Conservation (phyloP, 331 rosid genomes). For the Cydonia oblonga region DNA sequence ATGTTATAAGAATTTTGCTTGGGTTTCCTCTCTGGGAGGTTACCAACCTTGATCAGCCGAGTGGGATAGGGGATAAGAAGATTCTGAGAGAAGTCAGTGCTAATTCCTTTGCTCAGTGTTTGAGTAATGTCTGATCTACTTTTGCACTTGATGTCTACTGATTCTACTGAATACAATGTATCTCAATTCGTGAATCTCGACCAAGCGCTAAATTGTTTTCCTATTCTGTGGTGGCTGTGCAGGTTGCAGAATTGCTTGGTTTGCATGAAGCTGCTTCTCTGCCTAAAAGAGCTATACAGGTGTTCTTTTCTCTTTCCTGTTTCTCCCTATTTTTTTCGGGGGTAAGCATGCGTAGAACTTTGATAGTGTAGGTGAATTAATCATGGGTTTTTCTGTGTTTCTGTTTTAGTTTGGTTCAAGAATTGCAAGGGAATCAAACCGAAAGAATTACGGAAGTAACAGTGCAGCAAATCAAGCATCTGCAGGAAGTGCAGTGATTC, state of each 20-base stretch:
- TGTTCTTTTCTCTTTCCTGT: slow-evolving; percentile 8
- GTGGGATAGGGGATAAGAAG: slow-evolving; percentile 82
- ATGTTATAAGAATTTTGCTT: slow-evolving; percentile 59
- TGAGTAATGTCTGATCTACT: neutral
- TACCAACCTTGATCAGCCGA: slow-evolving; percentile 79
- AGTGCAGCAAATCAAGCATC: slow-evolving; percentile 95
- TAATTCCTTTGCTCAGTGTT: slow-evolving; percentile 10
- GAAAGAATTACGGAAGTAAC: slow-evolving; percentile 32
- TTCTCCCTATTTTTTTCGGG: neutral
- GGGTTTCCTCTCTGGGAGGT: slow-evolving; percentile 78
- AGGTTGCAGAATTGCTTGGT: slow-evolving; percentile 88
- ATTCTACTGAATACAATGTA: neutral
- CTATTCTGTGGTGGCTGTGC: slow-evolving; percentile 12
- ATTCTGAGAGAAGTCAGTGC: slow-evolving; percentile 71
- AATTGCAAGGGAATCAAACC: slow-evolving; percentile 86
- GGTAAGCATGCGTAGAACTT: neutral
- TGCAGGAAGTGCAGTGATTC: slow-evolving; percentile 77
- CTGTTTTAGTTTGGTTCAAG: slow-evolving; percentile 76
- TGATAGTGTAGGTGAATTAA: neutral
- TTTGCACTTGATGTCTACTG: neutral
- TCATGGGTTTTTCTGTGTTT: neutral
- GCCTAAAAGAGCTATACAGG: slow-evolving; percentile 98
- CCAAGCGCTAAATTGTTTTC: neutral
- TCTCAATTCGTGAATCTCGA: neutral
- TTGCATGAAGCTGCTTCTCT: slow-evolving; percentile 76